Base-by-base conservation (phyloP, 2,329 filamentous ascomycete species). In the Tolypocladium ophioglossoides region DNA sequence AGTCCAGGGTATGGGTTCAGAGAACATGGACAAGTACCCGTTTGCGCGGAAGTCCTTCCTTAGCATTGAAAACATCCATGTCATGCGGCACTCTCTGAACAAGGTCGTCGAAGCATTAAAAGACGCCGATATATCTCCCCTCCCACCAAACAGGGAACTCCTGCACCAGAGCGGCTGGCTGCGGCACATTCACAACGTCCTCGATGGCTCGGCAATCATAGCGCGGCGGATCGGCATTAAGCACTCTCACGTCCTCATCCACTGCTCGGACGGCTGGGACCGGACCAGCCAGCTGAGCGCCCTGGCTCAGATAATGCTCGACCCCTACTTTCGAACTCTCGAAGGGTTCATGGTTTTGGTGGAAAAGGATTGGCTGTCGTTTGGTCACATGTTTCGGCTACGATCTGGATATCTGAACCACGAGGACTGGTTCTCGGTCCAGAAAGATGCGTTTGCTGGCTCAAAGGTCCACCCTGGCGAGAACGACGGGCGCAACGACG, bases 201-300 rank as follows among this genome's bases (percentile, higher is more conserved):
- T 99, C 18, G 88, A 94, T 57, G 94, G 94, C 1, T 86, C 91
- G 7, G 82, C 85, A 50, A 76, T 95, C 54, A 95, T 97, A 61
- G 87, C 91, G 34, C 80, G 88, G 35, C 89, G 94, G 63, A 85
- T 99, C 37, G 94, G 91, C 34, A 85, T 97, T 55, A 87, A 90
- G 60, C 92, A 96, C 65, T 96, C 91, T 1, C 91, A 99, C 67
- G 92, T 95, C 12, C 75, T 99, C 48, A 96, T 99, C 50, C 94
- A 99, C 70, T 99, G 94, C 71, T 97, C 94, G 2, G 94, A 99
- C 70, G 94, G 94, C 4, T 99, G 94, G 94, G 94, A 99, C 71
- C 86, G 94, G 51, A 99, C 94, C 9, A 92, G 91, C 64, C 94
- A 99, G 72, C 79, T 99, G 52, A 95, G 91, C 64, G 91, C 91